A percentile compares a stretch with the other conserved stretches of the same genome.
Conservation (phyloP, 345 rosid genomes). For the Linum tenue region DNA sequence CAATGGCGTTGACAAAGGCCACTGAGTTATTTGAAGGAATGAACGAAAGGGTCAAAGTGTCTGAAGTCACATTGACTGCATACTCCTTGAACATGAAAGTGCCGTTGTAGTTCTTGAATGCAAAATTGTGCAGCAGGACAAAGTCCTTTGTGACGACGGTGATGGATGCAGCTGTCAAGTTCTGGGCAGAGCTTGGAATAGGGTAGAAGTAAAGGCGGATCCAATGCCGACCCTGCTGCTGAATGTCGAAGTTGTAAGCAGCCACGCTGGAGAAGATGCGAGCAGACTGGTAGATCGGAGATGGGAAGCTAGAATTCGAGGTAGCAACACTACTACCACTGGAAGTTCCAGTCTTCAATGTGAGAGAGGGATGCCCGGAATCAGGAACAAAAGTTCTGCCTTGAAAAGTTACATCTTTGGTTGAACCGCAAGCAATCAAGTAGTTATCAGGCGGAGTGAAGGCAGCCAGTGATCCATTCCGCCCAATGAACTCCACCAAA, state of each 20-base stretch:
- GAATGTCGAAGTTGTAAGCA: conserved; percentile 63
- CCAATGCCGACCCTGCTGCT: conserved; percentile 82
- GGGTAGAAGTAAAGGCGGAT: conserved; percentile 89
- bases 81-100: conserved; percentile 82
- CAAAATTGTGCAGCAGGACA: conserved; percentile 83
- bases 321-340: conserved; percentile 15
- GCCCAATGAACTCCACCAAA: conserved; percentile 32
- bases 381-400: conserved; percentile 82
- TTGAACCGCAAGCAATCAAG: conserved; percentile 79
- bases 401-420: conserved; percentile 52
- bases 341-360: conserved; percentile 46
- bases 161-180: conserved; percentile 49
- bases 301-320: conserved; percentile 40
- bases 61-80: conserved; percentile 69
- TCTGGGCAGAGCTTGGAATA: conserved; percentile 37
- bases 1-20: conserved; percentile 84
- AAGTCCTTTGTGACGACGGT: conserved; percentile 64
- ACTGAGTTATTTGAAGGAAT: conserved; percentile 67
- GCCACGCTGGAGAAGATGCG: conserved; percentile 62
- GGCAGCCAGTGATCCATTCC: conserved; percentile 31
- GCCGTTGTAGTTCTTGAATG: conserved; percentile 50
- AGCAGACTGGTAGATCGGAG: conserved; percentile 66
- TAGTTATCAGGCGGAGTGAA: conserved; percentile 67
- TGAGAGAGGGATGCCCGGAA: conserved; percentile 42
- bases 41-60: conserved; percentile 51